Evolutionary conservation across 495 filamentous ascomycete species (phyloP).

Genomic region (Podospora appendiculata): DNA sequence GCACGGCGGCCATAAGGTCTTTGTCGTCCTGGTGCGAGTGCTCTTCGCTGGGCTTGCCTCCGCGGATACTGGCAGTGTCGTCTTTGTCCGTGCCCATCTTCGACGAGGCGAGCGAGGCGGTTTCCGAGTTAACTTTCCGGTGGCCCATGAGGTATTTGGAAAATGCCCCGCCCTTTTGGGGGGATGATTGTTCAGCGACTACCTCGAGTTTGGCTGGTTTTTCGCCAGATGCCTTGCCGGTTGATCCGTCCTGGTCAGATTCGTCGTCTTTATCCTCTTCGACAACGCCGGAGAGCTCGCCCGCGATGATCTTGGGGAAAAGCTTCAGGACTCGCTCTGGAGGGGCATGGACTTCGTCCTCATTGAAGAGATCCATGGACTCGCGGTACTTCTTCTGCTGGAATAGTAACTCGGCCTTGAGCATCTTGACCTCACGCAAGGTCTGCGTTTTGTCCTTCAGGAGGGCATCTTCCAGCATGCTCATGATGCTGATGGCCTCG

Average conservation of each 20-base stretch:
- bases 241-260: slow-evolving; percentile 33
- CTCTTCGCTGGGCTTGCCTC: slow-evolving; percentile 25
- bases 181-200: slow-evolving; percentile 28
- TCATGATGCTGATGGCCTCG: slow-evolving; percentile 83
- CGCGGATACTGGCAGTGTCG: slow-evolving; percentile 38
- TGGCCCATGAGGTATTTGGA: slow-evolving; percentile 45
- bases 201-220: slow-evolving; percentile 23
- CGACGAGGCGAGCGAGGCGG: slow-evolving; percentile 58
- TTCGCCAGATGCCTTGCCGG: slow-evolving; percentile 42
- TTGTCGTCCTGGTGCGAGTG: slow-evolving; percentile 56
- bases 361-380: slow-evolving; percentile 83
- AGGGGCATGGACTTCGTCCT: slow-evolving; percentile 70
- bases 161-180: slow-evolving; percentile 33
- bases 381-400: slow-evolving; percentile 73
- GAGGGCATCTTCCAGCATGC: slow-evolving; percentile 87
- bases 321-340: slow-evolving; percentile 82
- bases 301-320: slow-evolving; percentile 78
- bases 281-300: slow-evolving; percentile 55
- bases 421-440: slow-evolving; percentile 75
- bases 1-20: slow-evolving; percentile 71
- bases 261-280: slow-evolving; percentile 33
- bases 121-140: slow-evolving; percentile 49
- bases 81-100: slow-evolving; percentile 37
- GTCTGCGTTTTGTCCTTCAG: slow-evolving; percentile 74
- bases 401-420: slow-evolving; percentile 84